Base-by-base conservation (phyloP, 305 asterid genomes). In the Fraxinus sp. region DNA sequence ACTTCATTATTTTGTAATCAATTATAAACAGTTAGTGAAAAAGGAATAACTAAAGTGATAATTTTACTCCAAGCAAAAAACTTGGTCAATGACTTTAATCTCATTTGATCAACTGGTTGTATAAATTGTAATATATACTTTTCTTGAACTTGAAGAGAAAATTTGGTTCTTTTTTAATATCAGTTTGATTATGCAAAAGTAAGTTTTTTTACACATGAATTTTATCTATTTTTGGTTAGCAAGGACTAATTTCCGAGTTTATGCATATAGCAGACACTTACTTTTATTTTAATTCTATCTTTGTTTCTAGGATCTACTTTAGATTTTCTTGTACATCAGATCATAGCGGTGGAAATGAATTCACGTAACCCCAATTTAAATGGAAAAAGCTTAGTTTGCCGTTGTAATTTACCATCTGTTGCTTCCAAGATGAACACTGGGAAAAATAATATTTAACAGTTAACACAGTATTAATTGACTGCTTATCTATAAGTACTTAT, bases 111-210 rank as follows among this genome's bases (percentile, higher is more conserved):
- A 79, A 84, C 82, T 81, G 75, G 82, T 83, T 26, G 18, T 68
- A 49, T 7, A 77, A 43, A 52, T 83, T 49, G 78, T 62, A 9
- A 55, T 52, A 43, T 35, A 87, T 82, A 76, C 85, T 83, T 79
- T 87, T 82, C 90, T 88, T 88, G 90, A 46, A 85, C 89, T 88
- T 84, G 73, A 88, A 84, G 90, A 57, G 78, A 80, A 81, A 85
- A 71, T 66, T 72, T 83, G 87, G 77, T 59, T 5, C 73, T 62
- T 46, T 84, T 71, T 70, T 76, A 6, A 16, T 35, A 30, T 30
- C 46, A n/a, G 52, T 64, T 24, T 57, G 80, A 74, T 79, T 10
- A 22, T 88, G 81, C 78, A 79, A 43, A 68, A 52, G 18, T 43
- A 36, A 13, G 39, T 77, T 36, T 49, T 43, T 33, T 14, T 37